phyloP scores from a whole-genome alignment of 2,329 filamentous ascomycete genomes.

The Cytospora leucostoma region DNA sequence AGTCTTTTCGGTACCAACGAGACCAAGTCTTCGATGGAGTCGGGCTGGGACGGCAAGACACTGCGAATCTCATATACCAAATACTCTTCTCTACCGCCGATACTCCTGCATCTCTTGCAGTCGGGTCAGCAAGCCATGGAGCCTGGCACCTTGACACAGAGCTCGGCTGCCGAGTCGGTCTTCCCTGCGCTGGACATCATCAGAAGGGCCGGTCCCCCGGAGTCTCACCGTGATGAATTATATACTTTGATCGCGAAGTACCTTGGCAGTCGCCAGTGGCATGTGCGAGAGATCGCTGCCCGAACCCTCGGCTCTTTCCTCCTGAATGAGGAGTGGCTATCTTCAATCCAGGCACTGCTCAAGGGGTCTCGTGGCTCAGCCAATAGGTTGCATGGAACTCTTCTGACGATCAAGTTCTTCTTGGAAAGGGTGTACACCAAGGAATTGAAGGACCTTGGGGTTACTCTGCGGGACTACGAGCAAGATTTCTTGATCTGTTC shows the following conservation, averaged over 20 bases:
- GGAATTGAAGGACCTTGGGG: conserved; percentile 15
- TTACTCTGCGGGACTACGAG: conserved; percentile 19
- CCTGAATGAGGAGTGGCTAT: conserved; percentile 52
- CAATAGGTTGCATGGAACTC: conserved; percentile 60
- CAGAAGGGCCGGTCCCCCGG: conserved; percentile 68
- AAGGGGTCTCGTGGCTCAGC: conserved; percentile 38
- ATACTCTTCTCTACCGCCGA: conserved; percentile 64
- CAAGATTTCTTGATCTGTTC: conserved; percentile 32
- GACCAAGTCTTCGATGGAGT: conserved; percentile 63
- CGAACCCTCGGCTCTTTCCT: conserved; percentile 68
- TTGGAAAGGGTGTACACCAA: conserved; percentile 51
- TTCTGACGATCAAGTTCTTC: conserved; percentile 58
- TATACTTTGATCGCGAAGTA: conserved; percentile 61
- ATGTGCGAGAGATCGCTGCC: conserved; percentile 78
- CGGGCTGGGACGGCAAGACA: conserved; percentile 64
- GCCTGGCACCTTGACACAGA: conserved; percentile 33
- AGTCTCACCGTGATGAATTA: conserved; percentile 55
- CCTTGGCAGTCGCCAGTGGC: conserved; percentile 72
- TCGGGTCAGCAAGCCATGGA: conserved; percentile 50
- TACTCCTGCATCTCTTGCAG: conserved; percentile 64
- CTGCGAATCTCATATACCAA: conserved; percentile 69
- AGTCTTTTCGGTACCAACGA: conserved; percentile 74
- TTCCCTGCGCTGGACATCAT: conserved; percentile 84
- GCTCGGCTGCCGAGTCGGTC: conserved; percentile 64
- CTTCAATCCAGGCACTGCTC: conserved; percentile 43